Base-by-base conservation (phyloP, 768 basidiomycete species). In the Rhizopogon rudus region DNA sequence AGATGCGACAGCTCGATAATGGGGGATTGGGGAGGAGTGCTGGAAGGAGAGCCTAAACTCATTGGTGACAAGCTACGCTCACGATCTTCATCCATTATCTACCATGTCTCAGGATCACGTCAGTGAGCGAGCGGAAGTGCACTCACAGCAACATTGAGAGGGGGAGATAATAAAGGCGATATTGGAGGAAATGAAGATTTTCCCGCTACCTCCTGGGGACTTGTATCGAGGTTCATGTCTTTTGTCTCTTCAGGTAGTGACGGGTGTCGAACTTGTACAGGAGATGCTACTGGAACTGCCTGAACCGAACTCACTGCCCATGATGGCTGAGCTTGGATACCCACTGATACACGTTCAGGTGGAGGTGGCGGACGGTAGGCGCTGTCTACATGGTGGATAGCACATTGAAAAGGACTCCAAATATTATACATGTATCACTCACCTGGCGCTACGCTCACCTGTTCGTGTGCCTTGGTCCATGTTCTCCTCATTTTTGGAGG, bases 401-500 rank as follows among this genome's bases (percentile, higher is more conserved):
- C 20, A 49, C 22, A 49, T 49, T 49, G 35, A 49, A 49, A 49
- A 49, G 22, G 16, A 49, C 20, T 20, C 35, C 45, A 14, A 9
- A 35, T 25, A 40, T 58, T 44, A 53, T 35, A 42, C 2, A 22
- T 17, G 44, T 25, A 9, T 22, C 52, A 65, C 80, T 76, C 65
- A 81, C 79, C 65, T 60, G 65, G 53, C 8, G 53, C 60, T 40
- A 63, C 60, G 67, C 69, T 74, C 64, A 73, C 68, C 65, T 78
- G 77, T 57, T 82, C 77, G 49, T 65, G 56, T 63, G 74, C 77
- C 63, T 71, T 82, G 42, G 71, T 74, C 83, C 84, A 85, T 28
- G 78, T 77, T 63, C 81, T 77, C 49, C 83, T 75, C 81, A 86
- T 80, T 71, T 84, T 86, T 22, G 84, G 84, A 43, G 83, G 83